Evolutionary conservation across 768 basidiomycete species (phyloP).

Genomic region (Lepiota brunneoincarnata): DNA sequence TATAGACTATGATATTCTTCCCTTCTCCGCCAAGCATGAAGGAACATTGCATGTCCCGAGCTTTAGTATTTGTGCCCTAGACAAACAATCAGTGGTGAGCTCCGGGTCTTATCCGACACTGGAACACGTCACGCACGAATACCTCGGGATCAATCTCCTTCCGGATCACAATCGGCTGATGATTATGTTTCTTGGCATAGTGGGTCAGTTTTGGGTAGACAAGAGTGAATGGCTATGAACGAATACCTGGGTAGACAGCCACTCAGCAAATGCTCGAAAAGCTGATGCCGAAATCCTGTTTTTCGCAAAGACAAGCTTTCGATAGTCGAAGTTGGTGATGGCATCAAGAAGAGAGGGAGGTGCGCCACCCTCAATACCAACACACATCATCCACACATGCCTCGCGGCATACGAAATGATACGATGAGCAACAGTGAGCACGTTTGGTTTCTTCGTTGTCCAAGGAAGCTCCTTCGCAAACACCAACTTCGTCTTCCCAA

Average conservation of each 20-base stretch:
- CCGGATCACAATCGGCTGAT: neutral
- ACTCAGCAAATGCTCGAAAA: neutral
- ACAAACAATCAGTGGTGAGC: neutral
- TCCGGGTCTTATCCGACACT: neutral
- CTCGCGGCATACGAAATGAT: neutral
- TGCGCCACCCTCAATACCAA: neutral
- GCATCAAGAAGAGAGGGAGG: neutral
- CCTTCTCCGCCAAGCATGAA: neutral
- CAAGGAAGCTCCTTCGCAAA: neutral
- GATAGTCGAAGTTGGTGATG: neutral
- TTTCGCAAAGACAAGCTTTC: neutral
- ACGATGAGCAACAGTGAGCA: neutral
- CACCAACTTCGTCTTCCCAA: neutral
- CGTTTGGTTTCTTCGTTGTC: conserved; percentile 8
- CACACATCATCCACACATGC: neutral
- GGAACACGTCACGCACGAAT: neutral
- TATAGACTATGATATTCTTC: neutral
- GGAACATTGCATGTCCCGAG: neutral
- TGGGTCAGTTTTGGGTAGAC: neutral
- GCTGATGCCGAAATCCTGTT: neutral
- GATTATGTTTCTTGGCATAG: neutral
- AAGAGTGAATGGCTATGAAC: neutral
- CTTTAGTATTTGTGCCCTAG: neutral
- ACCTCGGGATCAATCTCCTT: neutral
- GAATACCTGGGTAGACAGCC: neutral